phyloP scores from a whole-genome alignment of 306 rosid genomes.

The Prunus mume region DNA sequence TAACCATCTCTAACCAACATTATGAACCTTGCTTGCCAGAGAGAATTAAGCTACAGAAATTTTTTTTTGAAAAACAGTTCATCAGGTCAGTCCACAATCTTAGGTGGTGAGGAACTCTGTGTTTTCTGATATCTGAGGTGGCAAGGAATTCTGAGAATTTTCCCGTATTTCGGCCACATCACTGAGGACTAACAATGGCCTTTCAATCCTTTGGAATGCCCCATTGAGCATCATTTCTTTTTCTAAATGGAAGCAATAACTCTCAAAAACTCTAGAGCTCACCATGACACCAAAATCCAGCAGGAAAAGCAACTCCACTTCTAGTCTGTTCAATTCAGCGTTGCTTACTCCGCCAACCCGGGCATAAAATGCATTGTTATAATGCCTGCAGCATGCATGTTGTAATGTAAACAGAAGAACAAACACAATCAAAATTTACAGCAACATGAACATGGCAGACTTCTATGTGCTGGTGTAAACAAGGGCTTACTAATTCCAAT shows the following conservation, averaged over 20 bases:
- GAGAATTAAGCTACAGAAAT: background rate
- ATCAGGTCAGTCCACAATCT: constrained; percentile 29
- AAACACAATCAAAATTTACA: background rate
- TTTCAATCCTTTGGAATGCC: constrained; percentile 49
- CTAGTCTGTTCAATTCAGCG: constrained; percentile 73
- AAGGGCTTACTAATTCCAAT: background rate
- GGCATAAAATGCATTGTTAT: constrained; percentile 77
- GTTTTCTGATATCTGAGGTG: constrained; percentile 57
- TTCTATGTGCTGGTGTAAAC: background rate
- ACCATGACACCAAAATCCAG: constrained; percentile 79
- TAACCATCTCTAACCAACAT: no score
- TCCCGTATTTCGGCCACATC: constrained; percentile 52
- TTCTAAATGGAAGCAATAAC: constrained; percentile 76
- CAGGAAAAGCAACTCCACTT: constrained; percentile 74
- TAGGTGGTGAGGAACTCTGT: constrained; percentile 48
- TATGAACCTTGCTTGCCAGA: no score
- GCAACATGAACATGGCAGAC: background rate
- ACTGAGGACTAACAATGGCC: constrained; percentile 30
- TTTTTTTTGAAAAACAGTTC: background rate
- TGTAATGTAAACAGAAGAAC: constrained; percentile 5
- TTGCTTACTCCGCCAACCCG: constrained; percentile 84
- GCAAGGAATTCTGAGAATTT: constrained; percentile 43
- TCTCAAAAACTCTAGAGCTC: constrained; percentile 64
- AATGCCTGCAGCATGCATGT: constrained; percentile 49
- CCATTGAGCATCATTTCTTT: constrained; percentile 59